Base-by-base conservation (phyloP, 331 rosid species). In the Acacia pycnantha region DNA sequence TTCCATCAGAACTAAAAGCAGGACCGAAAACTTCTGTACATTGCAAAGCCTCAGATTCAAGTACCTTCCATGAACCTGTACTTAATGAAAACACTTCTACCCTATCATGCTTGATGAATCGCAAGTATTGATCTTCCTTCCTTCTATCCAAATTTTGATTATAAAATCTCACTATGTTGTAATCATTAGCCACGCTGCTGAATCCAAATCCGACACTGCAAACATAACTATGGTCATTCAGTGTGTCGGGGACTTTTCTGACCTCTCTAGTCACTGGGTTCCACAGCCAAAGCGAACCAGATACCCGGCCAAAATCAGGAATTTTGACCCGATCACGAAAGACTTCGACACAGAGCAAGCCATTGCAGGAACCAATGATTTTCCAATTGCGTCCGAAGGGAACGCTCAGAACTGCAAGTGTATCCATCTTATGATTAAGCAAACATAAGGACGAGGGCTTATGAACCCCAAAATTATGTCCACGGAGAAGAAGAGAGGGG, bases 321-420 rank as follows among this genome's bases (percentile, higher is more conserved):
- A 9, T 2, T 2, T 8, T 11, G 10, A 5, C 9, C 1, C 5
- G 7, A 58, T 8, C 33, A 24, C 7, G 24, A 51, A 1, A 1
- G 11, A 8, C 15, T 13, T 47, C 8, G 48, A 84, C 22, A 26
- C 84, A 84, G 3, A 80, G 5, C 31, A 84, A 31, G 31, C 84
- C 87, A 21, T 84, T 76, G 74, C 82, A 56, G 70, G 84, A 84
- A 11, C 70, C 84, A 1, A 84, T 41, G 11, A 80, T 50, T 15
- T 5, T 21, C 19, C 2, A 35, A n/a, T 11, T 8, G 1, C 11
- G 0, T 0, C 41, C 4, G 5, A 15, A 9, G 67, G 13, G 67
- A 3, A 74, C 10, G 19, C 11, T 7, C 56, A 50, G 44, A 71
- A 61, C n/a, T 33, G 13, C 14, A 1, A 51, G 11, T 5, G 31